Percentiles rank a stretch among this genome's conserved stretches.
These are phyloP conservation scores for Scopulariopsis brevicaulis DNA, from an alignment of 2,329 filamentous ascomycete genomes.

Conservation along the genomic window DNA sequence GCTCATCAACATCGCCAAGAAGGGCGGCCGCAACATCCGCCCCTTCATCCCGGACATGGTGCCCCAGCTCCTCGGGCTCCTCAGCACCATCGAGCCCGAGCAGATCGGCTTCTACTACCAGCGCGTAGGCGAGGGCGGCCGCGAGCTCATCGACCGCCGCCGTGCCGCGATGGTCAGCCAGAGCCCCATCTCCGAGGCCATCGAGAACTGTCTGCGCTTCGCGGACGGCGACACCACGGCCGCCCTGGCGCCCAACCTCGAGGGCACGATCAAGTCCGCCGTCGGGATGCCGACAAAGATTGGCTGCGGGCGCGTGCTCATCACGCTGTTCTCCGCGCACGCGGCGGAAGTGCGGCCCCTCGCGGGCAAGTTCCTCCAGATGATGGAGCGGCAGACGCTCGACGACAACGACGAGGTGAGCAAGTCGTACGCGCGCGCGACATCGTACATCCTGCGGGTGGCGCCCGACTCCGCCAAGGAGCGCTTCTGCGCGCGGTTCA, in stretches of 20 bases:
- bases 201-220: conserved; percentile 78
- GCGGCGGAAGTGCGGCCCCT: conserved; percentile 64
- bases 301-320: conserved; percentile 74
- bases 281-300: conserved; percentile 92
- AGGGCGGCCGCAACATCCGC: conserved; percentile 65
- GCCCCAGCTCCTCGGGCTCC: conserved; percentile 65
- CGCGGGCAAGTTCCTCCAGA: conserved; percentile 62
- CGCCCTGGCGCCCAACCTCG: conserved; percentile 58
- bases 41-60: conserved; percentile 76
- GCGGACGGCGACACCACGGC: conserved; percentile 71
- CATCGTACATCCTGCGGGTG: conserved; percentile 69
- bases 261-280: conserved; percentile 70
- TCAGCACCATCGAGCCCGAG: conserved; percentile 83
- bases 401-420: conserved; percentile 93
- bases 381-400: conserved; percentile 70
- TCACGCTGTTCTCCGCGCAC: conserved; percentile 74
- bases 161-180: conserved; percentile 70
- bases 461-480: conserved; percentile 36
- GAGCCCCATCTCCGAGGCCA: conserved; percentile 85
- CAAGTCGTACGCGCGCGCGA: conserved; percentile 73
- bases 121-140: conserved; percentile 75
- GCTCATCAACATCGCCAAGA: conserved; percentile 81
- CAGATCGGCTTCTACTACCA: conserved; percentile 88
- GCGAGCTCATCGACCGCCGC: conserved; percentile 83
- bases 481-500: conserved; percentile 39